phyloP scores from a whole-genome alignment of 2,329 filamentous ascomycete species.

The Plectosphaerella sp. region DNA sequence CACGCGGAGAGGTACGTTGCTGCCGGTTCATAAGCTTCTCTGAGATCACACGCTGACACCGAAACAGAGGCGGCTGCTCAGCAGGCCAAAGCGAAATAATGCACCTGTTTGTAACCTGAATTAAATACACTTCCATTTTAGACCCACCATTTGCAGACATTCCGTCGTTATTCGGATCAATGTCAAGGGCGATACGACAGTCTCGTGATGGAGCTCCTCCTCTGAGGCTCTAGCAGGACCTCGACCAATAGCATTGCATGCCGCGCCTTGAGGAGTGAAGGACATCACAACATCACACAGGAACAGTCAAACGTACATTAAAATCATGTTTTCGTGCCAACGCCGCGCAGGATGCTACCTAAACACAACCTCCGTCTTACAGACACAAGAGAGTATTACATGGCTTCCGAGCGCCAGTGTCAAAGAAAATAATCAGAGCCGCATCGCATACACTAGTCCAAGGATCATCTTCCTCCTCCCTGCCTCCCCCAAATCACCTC shows the following conservation, averaged over 20 bases:
- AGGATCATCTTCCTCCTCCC: not conserved
- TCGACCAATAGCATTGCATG: too few species aligned
- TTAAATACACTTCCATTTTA: not conserved
- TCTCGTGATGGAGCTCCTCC: too few species aligned
- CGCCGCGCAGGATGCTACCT: slow-evolving; percentile 1
- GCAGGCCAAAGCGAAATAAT: slow-evolving; percentile 51
- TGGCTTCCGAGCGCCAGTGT: slow-evolving; percentile 2
- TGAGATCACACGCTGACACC: slow-evolving; percentile 6
- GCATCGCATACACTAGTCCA: not conserved
- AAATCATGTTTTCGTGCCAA: not conserved
- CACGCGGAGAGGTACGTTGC: slow-evolving; percentile 68
- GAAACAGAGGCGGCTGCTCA: slow-evolving; percentile 51
- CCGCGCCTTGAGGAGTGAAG: too few species aligned
- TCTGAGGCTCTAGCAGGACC: too few species aligned
- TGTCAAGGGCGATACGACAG: too few species aligned
- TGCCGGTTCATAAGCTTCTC: too few species aligned
- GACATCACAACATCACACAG: too few species aligned
- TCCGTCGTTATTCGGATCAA: too few species aligned
- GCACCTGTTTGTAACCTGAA: not conserved
- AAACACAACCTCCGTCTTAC: not conserved
- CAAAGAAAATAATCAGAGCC: not conserved
- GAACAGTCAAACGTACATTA: too few species aligned
- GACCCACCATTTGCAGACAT: too few species aligned
- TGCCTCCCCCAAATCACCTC: not conserved
- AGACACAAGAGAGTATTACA: slow-evolving; percentile 3